Evolutionary conservation across 2,329 filamentous ascomycete genomes (phyloP).

Genomic region (Sphaerulina vaccinii): DNA sequence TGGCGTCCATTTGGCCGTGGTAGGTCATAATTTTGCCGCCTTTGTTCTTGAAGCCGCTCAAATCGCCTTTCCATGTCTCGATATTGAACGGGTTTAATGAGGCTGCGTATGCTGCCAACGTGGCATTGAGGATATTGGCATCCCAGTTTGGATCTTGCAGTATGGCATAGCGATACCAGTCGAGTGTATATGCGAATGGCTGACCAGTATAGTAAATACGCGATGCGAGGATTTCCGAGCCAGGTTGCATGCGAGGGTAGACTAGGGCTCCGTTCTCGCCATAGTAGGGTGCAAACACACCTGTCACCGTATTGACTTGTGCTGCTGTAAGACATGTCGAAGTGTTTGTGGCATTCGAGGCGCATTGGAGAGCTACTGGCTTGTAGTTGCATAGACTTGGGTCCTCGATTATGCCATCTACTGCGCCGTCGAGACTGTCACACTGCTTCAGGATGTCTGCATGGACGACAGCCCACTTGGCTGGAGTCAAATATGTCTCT

Average conservation of each 20-base stretch:
- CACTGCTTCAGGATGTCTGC: constrained; percentile 49
- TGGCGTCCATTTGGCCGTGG: constrained; percentile 39
- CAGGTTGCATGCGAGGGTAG: constrained; percentile 52
- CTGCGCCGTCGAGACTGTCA: constrained; percentile 47
- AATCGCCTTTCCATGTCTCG: constrained; percentile 44
- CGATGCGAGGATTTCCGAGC: constrained; percentile 42
- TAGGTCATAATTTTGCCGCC: constrained; percentile 51
- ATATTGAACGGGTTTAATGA: constrained; percentile 40
- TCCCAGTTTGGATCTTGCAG: constrained; percentile 48
- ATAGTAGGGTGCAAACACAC: constrained; percentile 42
- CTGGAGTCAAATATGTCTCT: constrained; percentile 39
- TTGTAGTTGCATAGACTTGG: constrained; percentile 45
- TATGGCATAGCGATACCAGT: constrained; percentile 52
- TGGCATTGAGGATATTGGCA: constrained; percentile 36
- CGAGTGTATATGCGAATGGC: constrained; percentile 44
- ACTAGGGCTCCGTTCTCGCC: constrained; percentile 45
- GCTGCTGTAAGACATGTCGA: constrained; percentile 43
- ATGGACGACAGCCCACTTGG: constrained; percentile 44
- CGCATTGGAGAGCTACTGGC: constrained; percentile 41
- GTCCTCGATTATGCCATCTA: constrained; percentile 49
- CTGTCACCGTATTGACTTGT: constrained; percentile 45
- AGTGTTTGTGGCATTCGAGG: constrained; percentile 35
- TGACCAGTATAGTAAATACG: constrained; percentile 39
- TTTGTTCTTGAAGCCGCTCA: constrained; percentile 40
- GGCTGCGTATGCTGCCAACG: constrained; percentile 40